A percentile compares a stretch with the other conserved stretches of the same genome.
Evolutionary conservation across 441 rosid genomes (phyloP).

Genomic region (Jatropha multifida): DNA sequence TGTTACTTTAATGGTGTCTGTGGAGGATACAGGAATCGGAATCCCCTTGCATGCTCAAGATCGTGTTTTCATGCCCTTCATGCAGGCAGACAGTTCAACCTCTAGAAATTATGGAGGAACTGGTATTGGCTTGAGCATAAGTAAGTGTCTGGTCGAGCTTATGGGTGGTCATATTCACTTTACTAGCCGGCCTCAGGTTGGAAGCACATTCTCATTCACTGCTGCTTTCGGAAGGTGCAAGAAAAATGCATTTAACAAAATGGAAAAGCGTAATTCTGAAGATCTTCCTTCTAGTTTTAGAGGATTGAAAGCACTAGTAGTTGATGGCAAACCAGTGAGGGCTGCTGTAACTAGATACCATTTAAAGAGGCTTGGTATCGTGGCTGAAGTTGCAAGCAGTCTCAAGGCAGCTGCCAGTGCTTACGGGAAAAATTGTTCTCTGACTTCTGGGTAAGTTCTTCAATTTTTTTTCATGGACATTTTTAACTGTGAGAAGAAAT

Average conservation of each 20-base stretch:
- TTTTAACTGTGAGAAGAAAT: neutral
- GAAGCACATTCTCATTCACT: conserved; percentile 88
- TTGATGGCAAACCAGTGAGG: conserved; percentile 87
- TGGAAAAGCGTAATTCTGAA: conserved; percentile 57
- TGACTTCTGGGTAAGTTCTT: conserved; percentile 50
- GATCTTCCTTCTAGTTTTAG: conserved; percentile 64
- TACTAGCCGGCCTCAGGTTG: conserved; percentile 69
- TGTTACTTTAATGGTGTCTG: conserved; percentile 65
- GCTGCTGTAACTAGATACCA: conserved; percentile 89
- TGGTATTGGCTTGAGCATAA: conserved; percentile 96
- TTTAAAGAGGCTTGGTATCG: conserved; percentile 85
- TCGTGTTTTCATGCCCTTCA: conserved; percentile 86
- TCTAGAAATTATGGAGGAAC: conserved; percentile 91
- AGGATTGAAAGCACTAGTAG: conserved; percentile 78
- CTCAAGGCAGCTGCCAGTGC: conserved; percentile 40
- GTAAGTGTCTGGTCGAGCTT: conserved; percentile 85
- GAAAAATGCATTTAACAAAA: conserved; percentile 29
- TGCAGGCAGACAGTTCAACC: conserved; percentile 98
- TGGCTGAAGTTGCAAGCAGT: conserved; percentile 57
- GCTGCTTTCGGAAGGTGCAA: conserved; percentile 61
- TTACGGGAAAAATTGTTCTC: conserved; percentile 50
- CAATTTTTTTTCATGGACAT: neutral
- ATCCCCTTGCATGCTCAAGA: conserved; percentile 82
- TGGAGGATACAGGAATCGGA: conserved; percentile 97
- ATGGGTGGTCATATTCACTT: conserved; percentile 92